Conservation (phyloP, 2,329 filamentous ascomycete genomes). For the Epichloe brachyelytri region DNA sequence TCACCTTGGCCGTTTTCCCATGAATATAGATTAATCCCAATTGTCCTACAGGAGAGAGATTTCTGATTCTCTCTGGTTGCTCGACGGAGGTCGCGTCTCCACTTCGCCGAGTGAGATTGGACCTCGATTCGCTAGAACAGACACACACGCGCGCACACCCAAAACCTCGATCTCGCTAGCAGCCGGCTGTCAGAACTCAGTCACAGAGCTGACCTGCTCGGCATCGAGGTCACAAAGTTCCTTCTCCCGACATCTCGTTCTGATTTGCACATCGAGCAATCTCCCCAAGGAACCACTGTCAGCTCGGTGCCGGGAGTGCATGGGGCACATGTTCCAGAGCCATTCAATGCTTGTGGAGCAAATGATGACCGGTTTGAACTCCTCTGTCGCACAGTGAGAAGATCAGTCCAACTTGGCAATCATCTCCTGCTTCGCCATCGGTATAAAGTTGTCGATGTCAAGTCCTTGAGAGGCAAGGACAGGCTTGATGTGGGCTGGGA, state of each 20-base stretch:
- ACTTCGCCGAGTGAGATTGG: slow-evolving; percentile 2
- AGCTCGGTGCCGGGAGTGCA: slow-evolving; percentile 18
- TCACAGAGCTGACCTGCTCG: slow-evolving; percentile 7
- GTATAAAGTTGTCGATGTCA: slow-evolving; percentile 88
- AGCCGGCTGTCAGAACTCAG: slow-evolving; percentile 6
- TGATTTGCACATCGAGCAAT: slow-evolving; percentile 15
- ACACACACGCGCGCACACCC: slow-evolving; percentile 5
- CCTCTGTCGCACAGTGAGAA: slow-evolving; percentile 10
- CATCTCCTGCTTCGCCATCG: slow-evolving; percentile 90
- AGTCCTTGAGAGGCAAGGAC: slow-evolving; percentile 64
- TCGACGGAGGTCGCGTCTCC: slow-evolving; percentile 1
- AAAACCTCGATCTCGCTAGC: slow-evolving; percentile 11
- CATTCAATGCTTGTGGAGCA: slow-evolving; percentile 17
- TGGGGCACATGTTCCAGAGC: slow-evolving; percentile 17
- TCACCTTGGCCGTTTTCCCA: slow-evolving; percentile 18
- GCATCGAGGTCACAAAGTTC: slow-evolving; percentile 16
- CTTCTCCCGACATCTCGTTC: slow-evolving; percentile 16
- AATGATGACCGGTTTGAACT: slow-evolving; percentile 20
- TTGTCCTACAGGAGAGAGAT: slow-evolving; percentile 6
- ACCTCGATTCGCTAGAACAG: slow-evolving; percentile 10
- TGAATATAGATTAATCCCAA: slow-evolving; percentile 6
- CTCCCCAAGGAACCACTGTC: slow-evolving; percentile 12
- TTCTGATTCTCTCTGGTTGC: not conserved
- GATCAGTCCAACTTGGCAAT: slow-evolving; percentile 89
- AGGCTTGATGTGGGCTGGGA: slow-evolving; percentile 69